Evolutionary conservation across 805 yeast genomes (phyloP).

Genomic region (Millerozyma miso): DNA sequence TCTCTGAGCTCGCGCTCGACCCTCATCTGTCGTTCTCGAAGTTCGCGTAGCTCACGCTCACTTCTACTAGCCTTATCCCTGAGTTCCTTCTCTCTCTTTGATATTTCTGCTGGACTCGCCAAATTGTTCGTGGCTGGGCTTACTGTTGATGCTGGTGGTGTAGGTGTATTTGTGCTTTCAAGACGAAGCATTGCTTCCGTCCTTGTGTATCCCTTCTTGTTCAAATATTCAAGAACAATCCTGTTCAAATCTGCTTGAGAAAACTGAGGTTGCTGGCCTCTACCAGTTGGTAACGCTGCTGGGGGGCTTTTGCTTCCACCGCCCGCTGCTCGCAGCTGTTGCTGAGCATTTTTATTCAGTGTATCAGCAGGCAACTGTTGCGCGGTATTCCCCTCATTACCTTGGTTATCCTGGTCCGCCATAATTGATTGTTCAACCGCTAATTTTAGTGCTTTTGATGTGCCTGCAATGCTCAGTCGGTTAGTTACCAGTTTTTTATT

Average conservation of each 20-base stretch:
- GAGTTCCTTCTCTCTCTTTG: conserved; percentile 22
- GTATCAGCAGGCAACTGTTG: conserved; percentile 2
- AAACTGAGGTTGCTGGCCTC: conserved; percentile 41
- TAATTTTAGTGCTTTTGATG: neutral
- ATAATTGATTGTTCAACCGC: conserved; percentile 1
- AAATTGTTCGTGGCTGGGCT: conserved; percentile 39
- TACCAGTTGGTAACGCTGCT: conserved; percentile 6
- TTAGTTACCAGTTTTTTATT: neutral
- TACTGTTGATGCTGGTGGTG: conserved; percentile 48
- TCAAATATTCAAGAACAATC: conserved; percentile 87
- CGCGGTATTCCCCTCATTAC: conserved; percentile 5
- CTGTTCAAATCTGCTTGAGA: conserved; percentile 87
- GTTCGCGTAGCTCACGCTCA: conserved; percentile 33
- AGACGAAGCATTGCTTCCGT: conserved; percentile 93
- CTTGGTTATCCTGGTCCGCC: conserved; percentile 9
- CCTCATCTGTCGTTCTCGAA: conserved; percentile 28
- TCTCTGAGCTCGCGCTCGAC: conserved; percentile 38
- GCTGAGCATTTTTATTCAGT: neutral
- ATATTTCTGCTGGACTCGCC: conserved; percentile 32
- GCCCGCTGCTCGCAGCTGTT: conserved; percentile 6
- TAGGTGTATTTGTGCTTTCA: conserved; percentile 66
- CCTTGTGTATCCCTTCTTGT: conserved; percentile 88
- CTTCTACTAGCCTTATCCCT: conserved; percentile 21
- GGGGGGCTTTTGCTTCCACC: neutral
- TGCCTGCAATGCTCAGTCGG: neutral